phyloP scores from a whole-genome alignment of 2,329 filamentous ascomycete species.

The Diaporthe sp. region DNA sequence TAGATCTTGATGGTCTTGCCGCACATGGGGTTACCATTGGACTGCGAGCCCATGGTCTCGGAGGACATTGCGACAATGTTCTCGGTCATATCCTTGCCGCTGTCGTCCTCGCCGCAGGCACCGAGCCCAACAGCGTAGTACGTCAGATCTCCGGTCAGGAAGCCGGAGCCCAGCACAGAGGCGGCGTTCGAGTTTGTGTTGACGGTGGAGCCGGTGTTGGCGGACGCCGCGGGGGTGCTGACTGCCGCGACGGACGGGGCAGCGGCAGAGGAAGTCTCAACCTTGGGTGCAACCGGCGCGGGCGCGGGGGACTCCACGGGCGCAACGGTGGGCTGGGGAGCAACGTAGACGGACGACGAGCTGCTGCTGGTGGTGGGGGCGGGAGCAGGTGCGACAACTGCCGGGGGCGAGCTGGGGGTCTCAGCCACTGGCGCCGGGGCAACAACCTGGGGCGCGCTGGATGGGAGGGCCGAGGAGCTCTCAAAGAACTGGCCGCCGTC shows the following conservation, averaged over 20 bases:
- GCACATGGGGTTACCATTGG: conserved; percentile 80
- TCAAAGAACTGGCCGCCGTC: conserved; percentile 52
- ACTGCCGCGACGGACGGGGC: conserved; percentile 48
- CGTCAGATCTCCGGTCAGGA: conserved; percentile 76
- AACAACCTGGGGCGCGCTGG: conserved; percentile 49
- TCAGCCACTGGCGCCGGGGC: conserved; percentile 32
- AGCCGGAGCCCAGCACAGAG: conserved; percentile 47
- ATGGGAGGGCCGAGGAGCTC: conserved; percentile 39
- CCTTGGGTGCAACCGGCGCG: conserved; percentile 12
- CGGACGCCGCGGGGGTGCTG: conserved; percentile 46
- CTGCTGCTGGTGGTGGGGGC: conserved; percentile 48
- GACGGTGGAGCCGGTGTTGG: conserved; percentile 45
- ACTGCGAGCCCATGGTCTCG: conserved; percentile 72
- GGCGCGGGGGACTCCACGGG: conserved; percentile 40
- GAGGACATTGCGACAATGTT: conserved; percentile 79
- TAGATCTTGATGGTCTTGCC: conserved; percentile 62
- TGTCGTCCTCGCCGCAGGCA: conserved; percentile 76
- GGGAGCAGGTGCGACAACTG: conserved; percentile 42
- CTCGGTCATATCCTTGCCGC: conserved; percentile 66
- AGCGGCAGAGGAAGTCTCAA: conserved; percentile 44
- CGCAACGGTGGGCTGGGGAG: conserved; percentile 46
- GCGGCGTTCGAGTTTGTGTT: conserved; percentile 45
- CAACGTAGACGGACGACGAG: conserved; percentile 42
- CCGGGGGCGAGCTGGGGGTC: conserved; percentile 28
- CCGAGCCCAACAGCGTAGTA: conserved; percentile 80